Evolutionary conservation across 1,139 yeast genomes (phyloP), one percentile per base, ranked within the genome.

Genomic region (Magnusiomyces suaveolens): DNA sequence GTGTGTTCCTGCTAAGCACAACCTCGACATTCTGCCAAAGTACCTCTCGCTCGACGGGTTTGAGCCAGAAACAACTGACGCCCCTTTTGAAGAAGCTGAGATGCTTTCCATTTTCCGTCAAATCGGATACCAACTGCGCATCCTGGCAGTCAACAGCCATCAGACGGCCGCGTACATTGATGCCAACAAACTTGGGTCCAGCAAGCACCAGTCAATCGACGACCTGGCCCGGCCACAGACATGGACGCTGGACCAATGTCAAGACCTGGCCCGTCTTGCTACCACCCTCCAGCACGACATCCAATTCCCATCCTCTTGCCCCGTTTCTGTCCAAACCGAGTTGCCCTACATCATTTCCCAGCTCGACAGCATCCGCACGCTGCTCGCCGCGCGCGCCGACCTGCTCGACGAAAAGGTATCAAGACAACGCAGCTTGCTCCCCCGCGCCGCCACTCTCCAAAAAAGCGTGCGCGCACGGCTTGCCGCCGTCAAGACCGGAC

Each of bases 401-500:
- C 6, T 16, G 8, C n/a, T 38, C 6, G 43, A 38, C 18, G 43
- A 38, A 38, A 10, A 8, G 18, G 18, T 38, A 10, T 8, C 43
- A 14, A n/a, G 20, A 14, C 18, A 10, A 38, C 16, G 43, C 8
- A n/a, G 43, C n/a, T 18, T 64, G 48, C 66, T 66, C 1, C 58
- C 59, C 14, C 57, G 58, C 18, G 66, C 63, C 1, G 63, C 63
- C 10, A 62, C 60, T 24, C 54, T 63, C 20, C 64, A 63, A 54
- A 56, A 60, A 24, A 56, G 57, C 39, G 44, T 64, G 21, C 52
- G 65, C 10, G 51, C 43, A 25, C 48, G 33, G 2, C 24, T 60
- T 14, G 52, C 56, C 8, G 50, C 41, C n/a, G 51, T 62, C 12
- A 63, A 59, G 29, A 49, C 54, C 24, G 53, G 56, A 16, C 55